Evolutionary conservation across 139 green algal species (phyloP).

Genomic region (Mesotaenium endlicherianum): DNA sequence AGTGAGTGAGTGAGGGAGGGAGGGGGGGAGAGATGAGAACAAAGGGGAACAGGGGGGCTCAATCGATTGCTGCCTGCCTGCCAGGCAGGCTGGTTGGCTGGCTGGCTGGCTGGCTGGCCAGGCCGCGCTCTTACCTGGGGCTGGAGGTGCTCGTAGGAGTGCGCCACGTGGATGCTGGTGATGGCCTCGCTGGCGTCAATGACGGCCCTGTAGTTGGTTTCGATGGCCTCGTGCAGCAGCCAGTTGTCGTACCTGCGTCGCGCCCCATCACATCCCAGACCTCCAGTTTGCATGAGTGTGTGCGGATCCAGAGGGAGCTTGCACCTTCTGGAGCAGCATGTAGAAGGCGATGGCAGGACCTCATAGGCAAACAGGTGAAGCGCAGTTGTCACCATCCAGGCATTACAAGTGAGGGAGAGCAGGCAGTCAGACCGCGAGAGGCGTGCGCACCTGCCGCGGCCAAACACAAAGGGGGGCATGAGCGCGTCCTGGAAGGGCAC

Average conservation of each 20-base stretch:
- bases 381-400: no score
- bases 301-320: no score
- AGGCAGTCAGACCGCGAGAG: no score
- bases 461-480: conserved; percentile 20
- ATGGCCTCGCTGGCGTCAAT: conserved; percentile 28
- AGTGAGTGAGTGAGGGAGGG: background rate
- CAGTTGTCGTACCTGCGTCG: conserved; percentile 15
- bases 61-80: background rate
- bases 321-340: no score
- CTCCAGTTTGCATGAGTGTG: no score
- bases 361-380: no score
- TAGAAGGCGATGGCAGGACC: no score
- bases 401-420: no score
- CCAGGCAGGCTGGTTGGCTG: no score
- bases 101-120: no score
- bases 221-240: background rate
- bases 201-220: background rate
- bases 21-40: background rate
- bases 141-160: conserved; percentile 22
- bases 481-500: background rate
- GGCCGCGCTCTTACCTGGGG: no score
- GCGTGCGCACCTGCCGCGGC: conserved; percentile 16
- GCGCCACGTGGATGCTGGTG: conserved; percentile 15
- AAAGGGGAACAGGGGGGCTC: background rate
- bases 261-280: no score